Base-by-base conservation (phyloP, 495 filamentous ascomycete genomes). In the Xylaria bambusicola region DNA sequence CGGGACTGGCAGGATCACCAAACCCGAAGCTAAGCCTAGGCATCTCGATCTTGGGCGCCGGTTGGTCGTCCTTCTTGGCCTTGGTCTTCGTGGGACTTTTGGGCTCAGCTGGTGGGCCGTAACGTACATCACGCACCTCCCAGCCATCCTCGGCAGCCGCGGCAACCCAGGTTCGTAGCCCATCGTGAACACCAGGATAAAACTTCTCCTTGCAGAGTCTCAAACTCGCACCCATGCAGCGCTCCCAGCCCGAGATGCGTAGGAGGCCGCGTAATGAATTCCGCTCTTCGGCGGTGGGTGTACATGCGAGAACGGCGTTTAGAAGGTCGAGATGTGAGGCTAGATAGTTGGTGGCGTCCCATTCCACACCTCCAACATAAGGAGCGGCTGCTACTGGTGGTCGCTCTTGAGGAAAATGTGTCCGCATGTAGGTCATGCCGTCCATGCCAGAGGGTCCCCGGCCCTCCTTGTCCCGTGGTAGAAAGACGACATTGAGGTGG, bases 171-270 rank as follows among this genome's bases (percentile, higher is more conserved):
- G 88, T 92, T 53, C 88, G 83, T 50, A 98, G 78, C 18, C 86
- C 90, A 60, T 92, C 91, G 71, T 98, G 94, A 10, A 98, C 90
- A 20, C 88, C 82, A 1, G 87, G 87, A 65, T 98, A 98, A 70
- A 98, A 93, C 68, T 97, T 97, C 73, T 97, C 94, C 72, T 98
- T 98, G 80, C 94, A 98, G 20, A 93, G 87, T 15, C 94, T 83
- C 62, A 98, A 71, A 57, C 82, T 92, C 18, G 79, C 83, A 6
- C 93, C 95, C 83, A 97, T 88, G 52, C 86, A 84, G 67, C 90
- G 93, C 77, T 98, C 94, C 75, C 92, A 97, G 4, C 94, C 95
- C 6, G 88, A 93, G 57, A 92, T 86, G 24, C 84, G 82, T 38
- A 98, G 77, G 56, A 93, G 86, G 27, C 78, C 75, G 18, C 94